Conservation (phyloP, 768 basidiomycete genomes). For the Trametes punicea region DNA sequence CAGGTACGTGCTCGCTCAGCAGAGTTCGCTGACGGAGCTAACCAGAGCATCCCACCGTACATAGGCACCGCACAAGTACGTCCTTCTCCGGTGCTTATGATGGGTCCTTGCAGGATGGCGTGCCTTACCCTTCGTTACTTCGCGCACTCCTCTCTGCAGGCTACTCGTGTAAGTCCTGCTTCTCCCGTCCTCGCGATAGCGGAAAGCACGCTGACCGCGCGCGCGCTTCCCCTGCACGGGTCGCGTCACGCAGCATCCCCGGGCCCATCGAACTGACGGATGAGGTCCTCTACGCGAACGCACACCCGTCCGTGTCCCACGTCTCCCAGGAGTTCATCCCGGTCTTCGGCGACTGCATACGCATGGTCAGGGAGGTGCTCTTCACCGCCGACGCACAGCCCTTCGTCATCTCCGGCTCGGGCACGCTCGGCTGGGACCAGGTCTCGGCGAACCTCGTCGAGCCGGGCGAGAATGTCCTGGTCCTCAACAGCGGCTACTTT, state of each 20-base stretch:
- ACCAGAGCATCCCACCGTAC: no score
- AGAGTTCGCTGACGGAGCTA: no score
- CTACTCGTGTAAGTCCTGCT: constrained; percentile 26
- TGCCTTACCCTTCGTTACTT: not conserved
- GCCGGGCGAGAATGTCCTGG: constrained; percentile 71
- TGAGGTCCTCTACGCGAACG: constrained; percentile 89
- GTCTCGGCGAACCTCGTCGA: constrained; percentile 91
- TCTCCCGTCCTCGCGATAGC: not conserved
- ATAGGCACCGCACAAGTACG: constrained; percentile 54
- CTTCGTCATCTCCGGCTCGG: constrained; percentile 91
- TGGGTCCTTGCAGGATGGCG: not conserved
- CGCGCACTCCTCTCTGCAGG: constrained; percentile 5
- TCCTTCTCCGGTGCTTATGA: not conserved
- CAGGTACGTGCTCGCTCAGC: constrained; percentile 32
- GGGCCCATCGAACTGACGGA: constrained; percentile 62
- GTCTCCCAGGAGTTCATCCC: constrained; percentile 85
- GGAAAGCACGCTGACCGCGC: not conserved
- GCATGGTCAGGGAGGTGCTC: constrained; percentile 77
- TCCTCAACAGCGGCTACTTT: constrained; percentile 91
- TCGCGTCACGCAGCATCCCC: constrained; percentile 35
- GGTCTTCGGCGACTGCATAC: constrained; percentile 85
- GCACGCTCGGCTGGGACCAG: constrained; percentile 97
- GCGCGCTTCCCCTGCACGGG: constrained; percentile 16
- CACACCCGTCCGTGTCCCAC: constrained; percentile 87
- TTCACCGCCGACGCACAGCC: constrained; percentile 80